These are phyloP conservation scores for Daldinia sp. DNA, from an alignment of 2,329 filamentous ascomycete species.

Conservation along the genomic window DNA sequence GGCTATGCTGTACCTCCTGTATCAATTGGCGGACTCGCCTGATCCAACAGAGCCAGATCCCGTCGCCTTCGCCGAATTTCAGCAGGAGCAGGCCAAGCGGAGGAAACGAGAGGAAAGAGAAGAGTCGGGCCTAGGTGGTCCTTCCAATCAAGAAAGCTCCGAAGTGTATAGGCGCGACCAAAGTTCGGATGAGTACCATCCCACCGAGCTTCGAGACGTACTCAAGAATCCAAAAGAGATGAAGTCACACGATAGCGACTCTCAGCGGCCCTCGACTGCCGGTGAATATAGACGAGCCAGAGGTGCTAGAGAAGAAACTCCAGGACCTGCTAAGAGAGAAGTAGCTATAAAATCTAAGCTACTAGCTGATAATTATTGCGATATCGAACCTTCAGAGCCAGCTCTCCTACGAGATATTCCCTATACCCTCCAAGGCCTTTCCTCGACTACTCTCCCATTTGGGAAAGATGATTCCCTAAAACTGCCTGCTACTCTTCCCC, in stretches of 20 bases:
- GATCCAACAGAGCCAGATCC: constrained; percentile 64
- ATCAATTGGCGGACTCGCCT: constrained; percentile 80
- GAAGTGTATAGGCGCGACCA: constrained; percentile 33
- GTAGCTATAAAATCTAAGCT: constrained; percentile 69
- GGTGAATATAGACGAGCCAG: constrained; percentile 50
- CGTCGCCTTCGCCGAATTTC: constrained; percentile 50
- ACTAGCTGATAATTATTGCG: constrained; percentile 67
- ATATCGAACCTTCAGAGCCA: constrained; percentile 72
- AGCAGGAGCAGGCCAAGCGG: constrained; percentile 47
- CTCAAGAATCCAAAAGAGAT: constrained; percentile 48
- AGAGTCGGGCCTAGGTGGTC: constrained; percentile 41
- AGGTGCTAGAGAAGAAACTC: constrained; percentile 38
- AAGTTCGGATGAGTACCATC: constrained; percentile 42
- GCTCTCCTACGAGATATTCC: constrained; percentile 83
- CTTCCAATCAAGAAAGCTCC: constrained; percentile 42
- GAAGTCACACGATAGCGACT: constrained; percentile 42
- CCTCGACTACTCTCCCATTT: constrained; percentile 86
- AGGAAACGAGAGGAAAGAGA: constrained; percentile 40
- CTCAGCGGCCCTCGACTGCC: constrained; percentile 35
- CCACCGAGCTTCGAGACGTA: constrained; percentile 50
- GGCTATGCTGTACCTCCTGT: constrained; percentile 92
- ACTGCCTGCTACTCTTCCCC: constrained; percentile 81
- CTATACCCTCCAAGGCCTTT: constrained; percentile 92
- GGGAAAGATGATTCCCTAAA: constrained; percentile 75
- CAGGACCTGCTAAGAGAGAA: constrained; percentile 56